Base-by-base conservation (phyloP, 106 monocot genomes). In the Phalaenopsis equestris region DNA sequence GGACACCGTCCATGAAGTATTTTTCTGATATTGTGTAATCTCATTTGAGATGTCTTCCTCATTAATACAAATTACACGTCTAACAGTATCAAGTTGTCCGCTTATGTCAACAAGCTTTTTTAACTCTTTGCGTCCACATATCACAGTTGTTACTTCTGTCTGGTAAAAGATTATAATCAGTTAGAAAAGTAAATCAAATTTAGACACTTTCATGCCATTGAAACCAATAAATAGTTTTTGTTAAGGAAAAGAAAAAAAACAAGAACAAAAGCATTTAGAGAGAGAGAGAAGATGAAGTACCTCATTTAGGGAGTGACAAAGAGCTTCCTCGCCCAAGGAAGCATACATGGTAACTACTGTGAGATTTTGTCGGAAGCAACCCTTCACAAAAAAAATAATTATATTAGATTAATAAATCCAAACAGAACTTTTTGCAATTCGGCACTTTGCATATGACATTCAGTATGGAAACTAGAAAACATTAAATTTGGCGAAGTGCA, bases 301-400 rank as follows among this genome's bases (percentile, higher is more conserved):
- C 98, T 99, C 98, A 82, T 99, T 99, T 73, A 99, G 75, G 56
- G 94, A 99, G 89, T 99, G 92, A 61, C 91, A 92, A 67, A 99
- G 90, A 80, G 98, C 98, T 43, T 88, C 98, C 83, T 94, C 94
- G 2, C 98, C 98, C 48, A 99, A 78, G 23, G 98, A 95, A 76
- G 98, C 81, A 88, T 99, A 99, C 21, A 99, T 99, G 12, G 98
- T 99, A 42, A 99, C 92, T 68, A 99, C 98, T 1, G 98, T 90
- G 43, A 88, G 77, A 82, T 87, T 99, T 84, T 78, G 76, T 84
- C 99, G 89, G 84, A 99, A 99, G 82, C 99, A 99, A 52, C 86
- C 95, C 99, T 99, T 39, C 16, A 30, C 65, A 84, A 57, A 46
- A 82, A 82, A 78, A 37, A 8, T 49, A 79, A 76, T 41, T 24